Percentiles rank a stretch among this genome's conserved stretches.
Conservation (phyloP, 495 filamentous ascomycete species). For the Neurospora intermedia region DNA sequence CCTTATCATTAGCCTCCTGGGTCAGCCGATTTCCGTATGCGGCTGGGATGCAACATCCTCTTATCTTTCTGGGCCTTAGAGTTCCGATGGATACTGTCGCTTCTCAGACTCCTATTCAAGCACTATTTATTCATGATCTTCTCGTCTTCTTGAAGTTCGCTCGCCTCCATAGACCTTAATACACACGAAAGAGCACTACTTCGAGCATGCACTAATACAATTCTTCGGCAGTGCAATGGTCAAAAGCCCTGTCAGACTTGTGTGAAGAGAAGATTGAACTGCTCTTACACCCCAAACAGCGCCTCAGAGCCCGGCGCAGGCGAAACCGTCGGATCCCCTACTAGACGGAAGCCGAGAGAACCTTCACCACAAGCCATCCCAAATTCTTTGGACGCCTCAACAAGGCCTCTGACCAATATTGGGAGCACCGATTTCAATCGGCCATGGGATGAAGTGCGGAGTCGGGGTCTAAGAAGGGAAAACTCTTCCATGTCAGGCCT, state of each 20-base stretch:
- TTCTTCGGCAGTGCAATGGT: constrained; percentile 50
- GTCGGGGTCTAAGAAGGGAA: constrained; percentile 5
- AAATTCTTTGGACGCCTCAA: constrained; percentile 10
- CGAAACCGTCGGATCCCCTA: constrained; percentile 30
- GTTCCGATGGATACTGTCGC: not conserved
- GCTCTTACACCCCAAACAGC: constrained; percentile 33
- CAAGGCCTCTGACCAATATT: constrained; percentile 7
- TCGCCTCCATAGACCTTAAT: not conserved
- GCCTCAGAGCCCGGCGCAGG: constrained; percentile 21
- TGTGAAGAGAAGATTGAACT: constrained; percentile 45
- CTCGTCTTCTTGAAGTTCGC: not conserved
- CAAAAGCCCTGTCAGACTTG: constrained; percentile 60
- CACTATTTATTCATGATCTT: not conserved
- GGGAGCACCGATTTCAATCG: constrained; percentile 6
- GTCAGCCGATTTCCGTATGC: not conserved
- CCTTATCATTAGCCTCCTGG: not conserved
- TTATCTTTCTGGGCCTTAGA: not conserved
- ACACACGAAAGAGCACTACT: not conserved
- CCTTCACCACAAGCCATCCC: constrained; percentile 19
- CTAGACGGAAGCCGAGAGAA: constrained; percentile 36
- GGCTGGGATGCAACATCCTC: not conserved
- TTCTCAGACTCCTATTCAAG: not conserved
- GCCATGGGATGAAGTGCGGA: constrained; percentile 15
- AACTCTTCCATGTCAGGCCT: constrained; percentile 13
- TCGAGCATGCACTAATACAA: not conserved